Evolutionary conservation across 2,329 filamentous ascomycete species (phyloP), one percentile per base, ranked within the genome.

Genomic region (Colletotrichum gloeosporioides): DNA sequence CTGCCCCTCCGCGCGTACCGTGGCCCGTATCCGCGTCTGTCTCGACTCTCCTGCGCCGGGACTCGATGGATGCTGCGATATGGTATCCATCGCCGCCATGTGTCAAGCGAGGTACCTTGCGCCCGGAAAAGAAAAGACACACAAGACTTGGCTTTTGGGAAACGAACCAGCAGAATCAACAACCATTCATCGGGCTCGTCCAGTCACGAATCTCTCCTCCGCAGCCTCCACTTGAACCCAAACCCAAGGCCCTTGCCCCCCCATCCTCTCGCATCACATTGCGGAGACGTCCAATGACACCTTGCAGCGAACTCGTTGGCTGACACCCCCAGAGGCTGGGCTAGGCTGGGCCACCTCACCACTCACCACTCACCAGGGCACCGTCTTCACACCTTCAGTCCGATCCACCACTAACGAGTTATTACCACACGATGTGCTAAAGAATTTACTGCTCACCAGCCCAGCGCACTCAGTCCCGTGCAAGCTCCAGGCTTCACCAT

Each of bases 281-380:
- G 49, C 65, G 32, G 31, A 32, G 44, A 44, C 39, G 39, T 44
- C 39, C 39, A 44, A 44, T 44, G 39, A 69, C n/a, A 61, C 44
- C 63, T 57, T 69, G 22, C 31, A 66, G 55, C 62, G 22, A 36
- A 59, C 62, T 70, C 53, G 69, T 73, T 73, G 69, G 63, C 73
- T 44, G 57, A 74, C 32, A 63, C n/a, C 69, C 34, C 53, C 31
- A 31, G 27, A 64, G 69, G 62, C 62, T 75, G 69, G 72, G 66
- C 71, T 63, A 31, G 44, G 55, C 67, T 39, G 15, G 57, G 49
- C 66, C 53, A 69, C 16, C 31, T 69, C 66, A 69, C 66, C 29
- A 59, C 25, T 59, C 66, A 59, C 31, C 65, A 68, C 29, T 29
- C n/a, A 22, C 18, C 34, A 36, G 36, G 36, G 8, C 36, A 39